Percentiles rank a stretch among this genome's conserved stretches.
These are phyloP conservation scores for Penicillium pancosmium DNA, from an alignment of 495 filamentous ascomycete species.

Conservation along the genomic window DNA sequence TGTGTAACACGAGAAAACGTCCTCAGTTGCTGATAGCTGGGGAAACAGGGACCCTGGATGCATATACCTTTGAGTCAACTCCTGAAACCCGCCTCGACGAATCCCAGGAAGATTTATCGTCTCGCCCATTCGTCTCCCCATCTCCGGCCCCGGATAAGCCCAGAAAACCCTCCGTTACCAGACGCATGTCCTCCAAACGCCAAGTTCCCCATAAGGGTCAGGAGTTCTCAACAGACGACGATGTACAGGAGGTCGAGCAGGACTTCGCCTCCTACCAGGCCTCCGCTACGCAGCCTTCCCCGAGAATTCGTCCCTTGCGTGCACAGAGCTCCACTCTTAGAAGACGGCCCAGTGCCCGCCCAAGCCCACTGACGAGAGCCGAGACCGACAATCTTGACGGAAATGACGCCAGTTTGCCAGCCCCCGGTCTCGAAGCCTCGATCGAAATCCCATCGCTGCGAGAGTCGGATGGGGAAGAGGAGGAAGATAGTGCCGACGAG, in stretches of 20 bases:
- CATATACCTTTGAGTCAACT: conserved; percentile 25
- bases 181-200: conserved; percentile 73
- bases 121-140: conserved; percentile 44
- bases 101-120: conserved; percentile 35
- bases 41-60: conserved; percentile 42
- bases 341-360: conserved; percentile 63
- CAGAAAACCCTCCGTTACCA: conserved; percentile 71
- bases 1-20: conserved; percentile 20
- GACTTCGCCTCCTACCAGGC: conserved; percentile 44
- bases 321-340: conserved; percentile 68
- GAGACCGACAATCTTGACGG: conserved; percentile 57
- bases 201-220: conserved; percentile 77
- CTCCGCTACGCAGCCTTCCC: conserved; percentile 37
- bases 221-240: conserved; percentile 94
- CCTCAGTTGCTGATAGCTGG: conserved; percentile 14
- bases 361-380: conserved; percentile 58
- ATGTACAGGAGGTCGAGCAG: conserved; percentile 76
- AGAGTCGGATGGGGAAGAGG: conserved; percentile 27
- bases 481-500: conserved; percentile 21
- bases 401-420: conserved; percentile 42
- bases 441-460: conserved; percentile 30
- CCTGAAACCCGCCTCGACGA: conserved; percentile 36
- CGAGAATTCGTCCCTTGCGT: conserved; percentile 41
- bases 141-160: conserved; percentile 61
- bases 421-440: conserved; percentile 27